These are phyloP conservation scores for Phytophthora idaei DNA, from an alignment of 352 stramenopile genomes.

Conservation along the genomic window DNA sequence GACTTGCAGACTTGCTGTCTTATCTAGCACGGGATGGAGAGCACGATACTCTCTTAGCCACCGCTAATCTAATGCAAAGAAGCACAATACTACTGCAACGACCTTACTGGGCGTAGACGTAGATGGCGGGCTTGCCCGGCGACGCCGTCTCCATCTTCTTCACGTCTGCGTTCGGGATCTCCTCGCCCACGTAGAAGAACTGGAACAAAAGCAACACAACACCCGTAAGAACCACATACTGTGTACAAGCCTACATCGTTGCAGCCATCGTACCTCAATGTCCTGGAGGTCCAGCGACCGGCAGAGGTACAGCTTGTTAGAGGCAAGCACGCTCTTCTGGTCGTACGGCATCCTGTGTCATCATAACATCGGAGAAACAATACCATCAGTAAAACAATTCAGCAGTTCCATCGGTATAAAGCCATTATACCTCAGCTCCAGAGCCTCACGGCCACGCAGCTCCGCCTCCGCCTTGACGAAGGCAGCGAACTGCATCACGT, in stretches of 20 bases:
- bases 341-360: conserved; percentile 92
- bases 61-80: conserved; percentile 27
- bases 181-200: conserved; percentile 82
- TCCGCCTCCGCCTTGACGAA: conserved; percentile 95
- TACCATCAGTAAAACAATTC: conserved; percentile 13
- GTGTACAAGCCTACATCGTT: background rate
- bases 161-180: conserved; percentile 70
- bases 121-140: conserved; percentile 84
- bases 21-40: conserved; percentile 25
- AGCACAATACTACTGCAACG: conserved; percentile 10
- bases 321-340: conserved; percentile 92
- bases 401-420: background rate
- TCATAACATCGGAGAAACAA: conserved; percentile 20
- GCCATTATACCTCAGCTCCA: conserved; percentile 87
- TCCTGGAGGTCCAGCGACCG: conserved; percentile 90
- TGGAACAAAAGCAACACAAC: conserved; percentile 19
- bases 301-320: conserved; percentile 92
- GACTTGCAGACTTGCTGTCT: conserved; percentile 21
- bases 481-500: conserved; percentile 97
- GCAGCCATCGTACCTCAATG: conserved; percentile 51
- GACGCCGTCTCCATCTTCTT: conserved; percentile 88
- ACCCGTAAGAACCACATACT: conserved; percentile 6
- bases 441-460: conserved; percentile 91
- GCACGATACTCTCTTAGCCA: background rate
- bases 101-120: conserved; percentile 65